phyloP scores from a whole-genome alignment of 1,284 basidiomycete genomes.

The Cutaneotrichosporon cutaneum region DNA sequence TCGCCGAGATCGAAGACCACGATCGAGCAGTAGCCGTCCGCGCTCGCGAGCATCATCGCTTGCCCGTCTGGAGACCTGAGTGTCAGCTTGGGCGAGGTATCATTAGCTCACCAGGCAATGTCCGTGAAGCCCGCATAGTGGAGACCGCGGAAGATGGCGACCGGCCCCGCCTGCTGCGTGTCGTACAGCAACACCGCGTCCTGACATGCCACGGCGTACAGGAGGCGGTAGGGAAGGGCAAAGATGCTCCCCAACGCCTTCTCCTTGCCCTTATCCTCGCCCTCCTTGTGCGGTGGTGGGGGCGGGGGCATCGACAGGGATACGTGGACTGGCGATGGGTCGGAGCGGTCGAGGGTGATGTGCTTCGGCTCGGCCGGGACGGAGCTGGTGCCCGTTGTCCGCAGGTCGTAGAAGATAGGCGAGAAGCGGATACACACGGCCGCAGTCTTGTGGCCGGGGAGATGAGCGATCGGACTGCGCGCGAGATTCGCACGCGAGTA shows the following conservation, averaged over 20 bases:
- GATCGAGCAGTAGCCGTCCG: slow-evolving; percentile 96
- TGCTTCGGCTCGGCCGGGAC: slow-evolving; percentile 55
- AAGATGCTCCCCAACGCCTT: slow-evolving; percentile 60
- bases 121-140: slow-evolving; percentile 99
- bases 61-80: slow-evolving; percentile 92
- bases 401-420: slow-evolving; percentile 85
- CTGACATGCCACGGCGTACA: slow-evolving; percentile 95
- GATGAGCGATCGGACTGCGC: slow-evolving; percentile 83
- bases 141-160: slow-evolving; percentile 89
- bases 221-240: slow-evolving; percentile 86
- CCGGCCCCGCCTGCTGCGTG: slow-evolving; percentile 90
- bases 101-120: slow-evolving; percentile 75
- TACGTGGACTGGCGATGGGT: slow-evolving; percentile 50
- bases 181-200: slow-evolving; percentile 95
- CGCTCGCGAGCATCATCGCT: slow-evolving; percentile 82
- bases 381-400: slow-evolving; percentile 59
- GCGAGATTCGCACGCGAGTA: slow-evolving; percentile 93
- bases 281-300: slow-evolving; percentile 51
- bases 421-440: slow-evolving; percentile 92
- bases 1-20: slow-evolving; percentile 77
- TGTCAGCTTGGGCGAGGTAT: slow-evolving; percentile 2
- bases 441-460: slow-evolving; percentile 94
- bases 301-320: slow-evolving; percentile 51
- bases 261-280: slow-evolving; percentile 29
- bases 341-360: slow-evolving; percentile 70